A percentile compares a stretch with the other conserved stretches of the same genome.
phyloP scores from a whole-genome alignment of 257 asterid genomes.

The Capsicum chinense region DNA sequence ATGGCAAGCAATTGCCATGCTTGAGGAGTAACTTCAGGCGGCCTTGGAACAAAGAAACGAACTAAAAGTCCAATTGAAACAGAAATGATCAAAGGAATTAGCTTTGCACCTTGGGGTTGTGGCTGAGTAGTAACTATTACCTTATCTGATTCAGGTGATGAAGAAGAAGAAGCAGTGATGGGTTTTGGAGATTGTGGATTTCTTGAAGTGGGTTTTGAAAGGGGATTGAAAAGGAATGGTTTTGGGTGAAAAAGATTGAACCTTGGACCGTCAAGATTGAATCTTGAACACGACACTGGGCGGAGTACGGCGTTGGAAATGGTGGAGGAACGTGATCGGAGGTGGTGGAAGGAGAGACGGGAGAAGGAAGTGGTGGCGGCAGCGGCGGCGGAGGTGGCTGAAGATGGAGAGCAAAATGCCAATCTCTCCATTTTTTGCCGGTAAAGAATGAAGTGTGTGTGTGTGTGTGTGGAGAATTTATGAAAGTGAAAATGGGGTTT shows the following conservation, averaged over 20 bases:
- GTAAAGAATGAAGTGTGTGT: background rate
- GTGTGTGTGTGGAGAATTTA: background rate
- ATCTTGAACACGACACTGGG: constrained; percentile 36
- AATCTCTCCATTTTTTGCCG: constrained; percentile 64
- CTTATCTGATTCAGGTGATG: constrained; percentile 36
- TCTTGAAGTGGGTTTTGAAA: constrained; percentile 27
- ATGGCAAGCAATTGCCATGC: constrained; percentile 91
- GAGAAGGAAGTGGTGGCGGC: constrained; percentile 52
- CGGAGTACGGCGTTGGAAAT: constrained; percentile 43
- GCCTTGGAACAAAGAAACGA: constrained; percentile 74
- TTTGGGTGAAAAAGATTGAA: constrained; percentile 32
- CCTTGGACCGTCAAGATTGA: constrained; percentile 22
- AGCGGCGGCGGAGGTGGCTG: constrained; percentile 36
- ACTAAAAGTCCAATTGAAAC: constrained; percentile 67
- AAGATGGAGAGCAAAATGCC: constrained; percentile 58
- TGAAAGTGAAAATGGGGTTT: background rate
- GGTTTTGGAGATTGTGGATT: constrained; percentile 12
- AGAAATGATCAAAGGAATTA: constrained; percentile 63
- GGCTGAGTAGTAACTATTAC: constrained; percentile 23
- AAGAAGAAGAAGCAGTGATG: constrained; percentile 22
- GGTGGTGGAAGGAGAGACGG: constrained; percentile 49
- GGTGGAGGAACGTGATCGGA: constrained; percentile 44
- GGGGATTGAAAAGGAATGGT: constrained; percentile 33
- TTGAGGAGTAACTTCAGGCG: constrained; percentile 73
- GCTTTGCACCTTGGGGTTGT: constrained; percentile 66